Evolutionary conservation across 2,329 filamentous ascomycete species (phyloP).

Genomic region (Xylaria sp.): DNA sequence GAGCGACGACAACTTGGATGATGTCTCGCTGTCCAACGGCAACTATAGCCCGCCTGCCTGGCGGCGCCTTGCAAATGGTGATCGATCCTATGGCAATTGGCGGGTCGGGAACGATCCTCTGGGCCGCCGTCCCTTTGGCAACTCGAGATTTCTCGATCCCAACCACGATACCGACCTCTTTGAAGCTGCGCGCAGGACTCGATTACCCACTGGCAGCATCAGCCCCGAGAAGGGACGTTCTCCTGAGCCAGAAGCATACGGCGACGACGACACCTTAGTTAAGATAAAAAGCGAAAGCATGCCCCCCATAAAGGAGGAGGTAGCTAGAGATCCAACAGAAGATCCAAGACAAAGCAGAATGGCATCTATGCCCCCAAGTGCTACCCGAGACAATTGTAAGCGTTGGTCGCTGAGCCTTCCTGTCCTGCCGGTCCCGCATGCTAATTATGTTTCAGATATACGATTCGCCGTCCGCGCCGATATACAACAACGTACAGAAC

Average conservation of each 20-base stretch:
- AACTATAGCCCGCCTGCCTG: slow-evolving; percentile 67
- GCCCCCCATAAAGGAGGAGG: slow-evolving; percentile 34
- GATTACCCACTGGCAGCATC: slow-evolving; percentile 60
- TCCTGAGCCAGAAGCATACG: slow-evolving; percentile 49
- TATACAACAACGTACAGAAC: slow-evolving; percentile 84
- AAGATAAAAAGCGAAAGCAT: slow-evolving; percentile 44
- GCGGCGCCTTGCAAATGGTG: slow-evolving; percentile 65
- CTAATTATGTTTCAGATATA: slow-evolving; percentile 65
- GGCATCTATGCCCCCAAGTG: slow-evolving; percentile 39
- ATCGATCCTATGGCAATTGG: slow-evolving; percentile 66
- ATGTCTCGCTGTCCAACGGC: slow-evolving; percentile 52
- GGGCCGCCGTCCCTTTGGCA: slow-evolving; percentile 50
- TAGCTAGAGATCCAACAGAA: slow-evolving; percentile 29
- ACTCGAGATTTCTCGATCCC: slow-evolving; percentile 29
- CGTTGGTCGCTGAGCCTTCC: slow-evolving; percentile 17
- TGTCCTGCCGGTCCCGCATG: slow-evolving; percentile 3
- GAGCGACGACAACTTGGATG: slow-evolving; percentile 51
- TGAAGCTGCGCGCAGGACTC: slow-evolving; percentile 59
- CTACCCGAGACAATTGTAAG: slow-evolving; percentile 58
- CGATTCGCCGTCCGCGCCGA: slow-evolving; percentile 87
- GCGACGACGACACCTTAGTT: slow-evolving; percentile 46
- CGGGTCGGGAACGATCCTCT: slow-evolving; percentile 61
- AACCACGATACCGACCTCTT: slow-evolving; percentile 47
- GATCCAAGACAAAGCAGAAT: slow-evolving; percentile 38
- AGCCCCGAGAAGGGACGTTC: slow-evolving; percentile 61